Percentiles rank a stretch among this genome's conserved stretches.
Evolutionary conservation across 73 alveolate species (phyloP).

Genomic region (Tetrahymena borealis): DNA sequence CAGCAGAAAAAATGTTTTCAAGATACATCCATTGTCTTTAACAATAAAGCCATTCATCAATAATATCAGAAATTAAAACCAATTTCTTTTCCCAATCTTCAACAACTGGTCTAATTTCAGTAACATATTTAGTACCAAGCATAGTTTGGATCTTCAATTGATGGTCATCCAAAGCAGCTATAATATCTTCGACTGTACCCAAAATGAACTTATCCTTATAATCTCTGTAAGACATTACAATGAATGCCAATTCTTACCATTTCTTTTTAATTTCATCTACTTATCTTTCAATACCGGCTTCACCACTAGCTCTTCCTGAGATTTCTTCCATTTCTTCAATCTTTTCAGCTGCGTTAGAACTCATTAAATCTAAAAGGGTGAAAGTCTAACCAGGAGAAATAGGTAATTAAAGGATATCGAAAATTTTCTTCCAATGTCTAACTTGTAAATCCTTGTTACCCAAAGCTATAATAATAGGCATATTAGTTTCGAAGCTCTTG

Average conservation of each 20-base stretch:
- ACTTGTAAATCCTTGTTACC: slow-evolving; percentile 69
- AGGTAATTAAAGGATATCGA: slow-evolving; percentile 48
- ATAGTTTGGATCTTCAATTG: slow-evolving; percentile 91
- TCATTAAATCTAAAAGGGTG: slow-evolving; percentile 58
- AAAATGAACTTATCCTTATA: slow-evolving; percentile 91
- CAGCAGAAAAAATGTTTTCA: slow-evolving; percentile 99
- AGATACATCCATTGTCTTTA: slow-evolving; percentile 99
- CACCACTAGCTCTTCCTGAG: slow-evolving; percentile 95
- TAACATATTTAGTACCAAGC: slow-evolving; percentile 95
- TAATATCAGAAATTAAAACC: slow-evolving; percentile 92
- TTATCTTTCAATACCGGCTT: slow-evolving; percentile 82
- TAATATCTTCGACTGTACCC: slow-evolving; percentile 90
- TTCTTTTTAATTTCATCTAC: slow-evolving; percentile 75
- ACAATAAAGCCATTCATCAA: slow-evolving; percentile 98
- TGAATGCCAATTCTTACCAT: slow-evolving; percentile 85
- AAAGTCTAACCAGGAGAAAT: slow-evolving; percentile 61
- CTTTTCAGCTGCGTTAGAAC: slow-evolving; percentile 72
- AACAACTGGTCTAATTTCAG: slow-evolving; percentile 90
- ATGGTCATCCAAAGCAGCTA: slow-evolving; percentile 95
- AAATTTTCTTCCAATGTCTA: slow-evolving; percentile 79
- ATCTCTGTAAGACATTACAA: slow-evolving; percentile 83
- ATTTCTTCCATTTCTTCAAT: slow-evolving; percentile 91
- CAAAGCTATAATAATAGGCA: slow-evolving; percentile 58
- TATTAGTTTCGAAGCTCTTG: slow-evolving; percentile 33
- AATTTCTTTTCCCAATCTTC: slow-evolving; percentile 97